phyloP scores from a whole-genome alignment of 441 rosid species.

The Croton setiger region DNA sequence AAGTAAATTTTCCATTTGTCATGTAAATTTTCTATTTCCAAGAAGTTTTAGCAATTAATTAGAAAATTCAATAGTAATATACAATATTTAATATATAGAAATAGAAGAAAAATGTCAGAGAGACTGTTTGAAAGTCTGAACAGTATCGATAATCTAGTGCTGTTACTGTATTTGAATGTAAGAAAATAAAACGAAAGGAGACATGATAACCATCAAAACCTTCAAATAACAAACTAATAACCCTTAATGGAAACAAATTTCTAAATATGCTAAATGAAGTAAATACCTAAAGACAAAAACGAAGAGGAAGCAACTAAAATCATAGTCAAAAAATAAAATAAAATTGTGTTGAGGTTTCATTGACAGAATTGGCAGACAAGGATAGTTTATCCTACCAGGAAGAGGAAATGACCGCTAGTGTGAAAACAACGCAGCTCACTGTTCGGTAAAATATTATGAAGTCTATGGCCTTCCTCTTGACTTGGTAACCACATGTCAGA shows the following conservation, averaged over 20 bases:
- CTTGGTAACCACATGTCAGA: conserved; percentile 74
- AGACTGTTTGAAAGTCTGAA: no score
- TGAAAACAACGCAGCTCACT: conserved; percentile 53
- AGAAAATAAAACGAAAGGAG: not conserved
- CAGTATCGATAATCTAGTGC: no score
- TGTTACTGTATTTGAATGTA: not conserved
- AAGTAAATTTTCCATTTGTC: no score
- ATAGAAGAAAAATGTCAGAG: not conserved
- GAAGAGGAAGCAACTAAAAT: no score
- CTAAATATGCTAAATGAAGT: not conserved
- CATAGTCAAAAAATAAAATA: not conserved
- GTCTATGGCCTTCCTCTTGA: conserved; percentile 59
- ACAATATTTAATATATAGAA: not conserved
- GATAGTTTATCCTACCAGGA: conserved; percentile 50
- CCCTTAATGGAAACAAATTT: not conserved
- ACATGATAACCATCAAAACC: not conserved
- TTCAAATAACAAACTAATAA: not conserved
- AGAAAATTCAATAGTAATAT: no score
- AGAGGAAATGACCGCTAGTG: conserved; percentile 66
- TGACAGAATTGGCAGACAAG: not conserved
- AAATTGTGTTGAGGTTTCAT: not conserved
- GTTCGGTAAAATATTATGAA: conserved; percentile 37
- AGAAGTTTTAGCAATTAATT: no score
- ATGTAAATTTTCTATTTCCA: no score
- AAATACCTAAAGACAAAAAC: not conserved